phyloP scores from a whole-genome alignment of 1,284 basidiomycete genomes.

The Leccinum solheimii region DNA sequence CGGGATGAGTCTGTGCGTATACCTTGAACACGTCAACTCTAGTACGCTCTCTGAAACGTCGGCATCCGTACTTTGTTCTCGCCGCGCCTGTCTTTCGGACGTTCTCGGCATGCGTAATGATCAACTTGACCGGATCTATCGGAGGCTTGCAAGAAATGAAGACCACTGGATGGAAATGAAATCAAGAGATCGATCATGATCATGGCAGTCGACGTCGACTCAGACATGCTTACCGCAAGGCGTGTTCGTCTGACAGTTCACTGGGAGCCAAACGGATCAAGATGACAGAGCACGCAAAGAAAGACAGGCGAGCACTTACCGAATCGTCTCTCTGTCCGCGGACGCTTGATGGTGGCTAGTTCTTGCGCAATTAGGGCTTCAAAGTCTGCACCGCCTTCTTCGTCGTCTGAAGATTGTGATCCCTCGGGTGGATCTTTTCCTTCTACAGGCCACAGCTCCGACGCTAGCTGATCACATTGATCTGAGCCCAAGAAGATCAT shows the following conservation, averaged over 20 bases:
- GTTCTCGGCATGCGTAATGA: slow-evolving; percentile 62
- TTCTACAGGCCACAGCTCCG: slow-evolving; percentile 64
- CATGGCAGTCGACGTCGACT: background rate
- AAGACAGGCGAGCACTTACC: slow-evolving; percentile 43
- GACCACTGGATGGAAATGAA: slow-evolving; percentile 49
- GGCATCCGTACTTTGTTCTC: slow-evolving; percentile 56
- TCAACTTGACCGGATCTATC: slow-evolving; percentile 72
- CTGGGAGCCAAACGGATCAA: slow-evolving; percentile 37
- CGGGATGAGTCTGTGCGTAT: slow-evolving; percentile 68
- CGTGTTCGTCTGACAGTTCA: slow-evolving; percentile 73
- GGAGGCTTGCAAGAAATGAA: slow-evolving; percentile 79
- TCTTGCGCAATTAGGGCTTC: slow-evolving; percentile 73
- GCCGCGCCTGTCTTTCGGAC: slow-evolving; percentile 63
- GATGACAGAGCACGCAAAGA: background rate
- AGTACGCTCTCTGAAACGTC: background rate
- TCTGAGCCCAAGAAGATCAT: background rate
- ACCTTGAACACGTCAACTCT: slow-evolving; percentile 41
- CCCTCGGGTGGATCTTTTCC: slow-evolving; percentile 19
- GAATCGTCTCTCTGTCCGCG: slow-evolving; percentile 62
- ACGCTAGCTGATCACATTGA: slow-evolving; percentile 52
- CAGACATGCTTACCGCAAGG: slow-evolving; percentile 58
- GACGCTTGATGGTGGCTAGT: slow-evolving; percentile 66
- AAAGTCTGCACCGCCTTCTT: slow-evolving; percentile 47
- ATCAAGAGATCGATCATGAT: background rate
- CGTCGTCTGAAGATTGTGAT: slow-evolving; percentile 30